Conservation (phyloP, 2,329 filamentous ascomycete species). For the Botrytis galanthina region DNA sequence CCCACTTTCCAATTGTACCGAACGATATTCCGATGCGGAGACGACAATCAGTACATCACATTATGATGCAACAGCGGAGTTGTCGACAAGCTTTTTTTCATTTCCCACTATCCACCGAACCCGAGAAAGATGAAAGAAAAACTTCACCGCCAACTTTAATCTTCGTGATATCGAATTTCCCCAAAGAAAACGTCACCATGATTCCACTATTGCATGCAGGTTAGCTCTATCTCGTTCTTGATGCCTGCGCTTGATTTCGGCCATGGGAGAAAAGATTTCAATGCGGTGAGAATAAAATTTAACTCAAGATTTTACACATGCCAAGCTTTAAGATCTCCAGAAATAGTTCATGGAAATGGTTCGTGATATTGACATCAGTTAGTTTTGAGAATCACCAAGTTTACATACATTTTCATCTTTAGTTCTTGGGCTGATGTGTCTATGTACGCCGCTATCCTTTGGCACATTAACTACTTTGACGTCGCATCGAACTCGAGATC, state of each 20-base stretch:
- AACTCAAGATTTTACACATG: not conserved
- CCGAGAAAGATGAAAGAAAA: not conserved
- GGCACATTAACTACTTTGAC: not conserved
- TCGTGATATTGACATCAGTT: not conserved
- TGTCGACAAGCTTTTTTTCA: slow-evolving; percentile 6
- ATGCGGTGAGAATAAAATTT: slow-evolving; percentile 1
- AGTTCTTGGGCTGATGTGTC: not conserved
- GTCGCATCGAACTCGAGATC: not conserved
- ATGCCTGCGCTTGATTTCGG: not conserved
- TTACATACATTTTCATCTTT: not conserved
- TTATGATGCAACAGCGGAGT: slow-evolving; percentile 14
- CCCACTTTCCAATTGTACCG: not conserved
- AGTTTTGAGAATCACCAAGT: not conserved
- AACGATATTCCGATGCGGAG: slow-evolving; percentile 11
- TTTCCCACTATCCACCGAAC: not conserved
- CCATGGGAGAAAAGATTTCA: slow-evolving; percentile 7
- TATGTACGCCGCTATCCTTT: not conserved
- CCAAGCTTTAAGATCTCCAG: not conserved
- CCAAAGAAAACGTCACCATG: slow-evolving; percentile 10
- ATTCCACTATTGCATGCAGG: not conserved
- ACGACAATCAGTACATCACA: not conserved
- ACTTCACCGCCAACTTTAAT: slow-evolving; percentile 1
- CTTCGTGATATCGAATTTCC: not conserved
- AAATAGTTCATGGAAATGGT: slow-evolving; percentile 5
- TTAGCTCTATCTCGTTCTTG: not conserved